These are phyloP conservation scores for Straminergon stramineum DNA, from an alignment of 225 moss, liverwort and hornwort genomes.

Conservation along the genomic window DNA sequence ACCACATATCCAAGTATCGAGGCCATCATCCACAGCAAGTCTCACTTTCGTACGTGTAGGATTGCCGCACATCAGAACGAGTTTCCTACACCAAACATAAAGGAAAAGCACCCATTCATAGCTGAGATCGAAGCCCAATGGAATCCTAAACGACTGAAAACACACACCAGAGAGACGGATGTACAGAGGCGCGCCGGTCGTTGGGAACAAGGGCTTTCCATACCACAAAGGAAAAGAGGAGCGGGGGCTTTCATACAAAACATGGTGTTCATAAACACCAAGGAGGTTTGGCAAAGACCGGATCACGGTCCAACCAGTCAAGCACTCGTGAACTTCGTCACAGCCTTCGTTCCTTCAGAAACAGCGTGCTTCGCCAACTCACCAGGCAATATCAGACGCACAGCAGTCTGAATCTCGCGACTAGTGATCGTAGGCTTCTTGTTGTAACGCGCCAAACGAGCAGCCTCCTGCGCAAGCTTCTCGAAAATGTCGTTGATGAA, in stretches of 20 bases:
- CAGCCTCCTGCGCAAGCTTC: slow-evolving; percentile 14
- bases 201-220: rapidly evolving
- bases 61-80: rapidly evolving
- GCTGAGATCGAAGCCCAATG: rapidly evolving
- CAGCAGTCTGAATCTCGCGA: slow-evolving; percentile 8
- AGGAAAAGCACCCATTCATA: rapidly evolving
- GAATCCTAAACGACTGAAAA: too few relatives aligned
- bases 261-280: slow-evolving; percentile 9
- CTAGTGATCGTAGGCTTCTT: slow-evolving; percentile 9
- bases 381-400: not conserved
- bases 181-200: not conserved
- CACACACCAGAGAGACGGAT: not conserved
- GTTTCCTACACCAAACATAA: not conserved
- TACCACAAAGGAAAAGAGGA: rapidly evolving
- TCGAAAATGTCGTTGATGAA: slow-evolving; percentile 16
- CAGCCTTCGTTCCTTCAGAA: slow-evolving; percentile 5
- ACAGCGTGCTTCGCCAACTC: slow-evolving; percentile 19
- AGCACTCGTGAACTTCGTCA: slow-evolving; percentile 12
- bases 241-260: not conserved
- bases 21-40: not conserved
- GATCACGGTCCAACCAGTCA: not conserved
- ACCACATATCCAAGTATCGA: rapidly evolving
- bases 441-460: slow-evolving; percentile 9
- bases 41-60: too few relatives aligned
- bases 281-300: not conserved